phyloP scores from a whole-genome alignment of 345 rosid genomes.

The Arabidopsis suecica region DNA sequence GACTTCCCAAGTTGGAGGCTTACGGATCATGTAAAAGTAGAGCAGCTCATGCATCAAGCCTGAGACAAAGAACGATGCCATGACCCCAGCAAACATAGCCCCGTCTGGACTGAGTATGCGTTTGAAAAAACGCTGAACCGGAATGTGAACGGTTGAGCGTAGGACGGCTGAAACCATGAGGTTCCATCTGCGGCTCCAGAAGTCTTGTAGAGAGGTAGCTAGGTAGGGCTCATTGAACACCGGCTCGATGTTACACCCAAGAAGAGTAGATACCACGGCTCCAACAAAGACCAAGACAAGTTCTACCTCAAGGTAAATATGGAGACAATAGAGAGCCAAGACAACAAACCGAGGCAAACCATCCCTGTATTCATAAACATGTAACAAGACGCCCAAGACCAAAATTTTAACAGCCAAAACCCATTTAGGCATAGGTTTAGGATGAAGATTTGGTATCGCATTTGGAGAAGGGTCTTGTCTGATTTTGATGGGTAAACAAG shows the following conservation, averaged over 20 bases:
- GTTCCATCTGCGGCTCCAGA: conserved; percentile 86
- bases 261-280: conserved; percentile 51
- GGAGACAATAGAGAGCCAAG: conserved; percentile 48
- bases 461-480: conserved; percentile 37
- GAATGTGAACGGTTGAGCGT: conserved; percentile 59
- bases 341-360: conserved; percentile 43
- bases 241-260: conserved; percentile 66
- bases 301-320: conserved; percentile 57
- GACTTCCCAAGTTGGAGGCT: conserved; percentile 76
- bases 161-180: conserved; percentile 64
- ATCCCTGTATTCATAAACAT: conserved; percentile 45
- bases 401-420: conserved; percentile 48
- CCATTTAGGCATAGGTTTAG: conserved; percentile 35
- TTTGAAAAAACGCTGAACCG: conserved; percentile 42
- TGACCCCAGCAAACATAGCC: conserved; percentile 49
- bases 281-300: conserved; percentile 45
- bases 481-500: conserved; percentile 65
- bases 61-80: conserved; percentile 61
- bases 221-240: conserved; percentile 70
- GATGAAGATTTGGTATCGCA: conserved; percentile 6
- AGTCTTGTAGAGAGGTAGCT: conserved; percentile 77
- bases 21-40: conserved; percentile 51
- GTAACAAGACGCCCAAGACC: conserved; percentile 43
- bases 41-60: conserved; percentile 77
- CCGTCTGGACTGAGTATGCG: conserved; percentile 33